Percentiles rank a stretch among this genome's conserved stretches.
Evolutionary conservation across 495 filamentous ascomycete species (phyloP).

Genomic region (Neurospora tetrasperma): DNA sequence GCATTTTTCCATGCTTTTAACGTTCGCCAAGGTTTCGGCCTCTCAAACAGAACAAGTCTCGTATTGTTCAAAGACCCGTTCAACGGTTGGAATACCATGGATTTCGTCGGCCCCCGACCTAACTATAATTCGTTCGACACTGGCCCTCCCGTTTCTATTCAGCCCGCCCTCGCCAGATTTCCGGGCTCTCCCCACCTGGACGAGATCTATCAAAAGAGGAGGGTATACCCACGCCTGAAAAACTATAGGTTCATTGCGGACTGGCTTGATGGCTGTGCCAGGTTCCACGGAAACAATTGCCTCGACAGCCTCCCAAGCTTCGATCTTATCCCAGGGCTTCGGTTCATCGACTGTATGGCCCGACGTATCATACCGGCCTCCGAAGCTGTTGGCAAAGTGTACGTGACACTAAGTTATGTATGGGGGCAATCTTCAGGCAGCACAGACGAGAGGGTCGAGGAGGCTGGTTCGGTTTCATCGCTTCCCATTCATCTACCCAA

Average conservation of each 20-base stretch:
- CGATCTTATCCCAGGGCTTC: neutral
- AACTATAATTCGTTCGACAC: too few relatives aligned
- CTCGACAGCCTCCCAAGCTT: too few relatives aligned
- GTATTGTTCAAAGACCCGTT: too few relatives aligned
- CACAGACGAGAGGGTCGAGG: neutral
- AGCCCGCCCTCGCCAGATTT: too few relatives aligned
- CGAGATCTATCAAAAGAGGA: too few relatives aligned
- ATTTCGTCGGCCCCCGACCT: too few relatives aligned
- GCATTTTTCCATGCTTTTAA: neutral
- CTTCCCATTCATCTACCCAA: neutral
- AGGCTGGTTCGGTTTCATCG: neutral
- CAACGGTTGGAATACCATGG: too few relatives aligned
- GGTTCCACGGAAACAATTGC: too few relatives aligned
- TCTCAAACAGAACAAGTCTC: too few relatives aligned
- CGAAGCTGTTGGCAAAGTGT: neutral
- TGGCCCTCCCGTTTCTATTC: too few relatives aligned
- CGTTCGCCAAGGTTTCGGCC: neutral
- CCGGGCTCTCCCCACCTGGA: too few relatives aligned
- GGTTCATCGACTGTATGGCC: neutral
- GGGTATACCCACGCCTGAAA: too few relatives aligned
- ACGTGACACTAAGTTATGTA: neutral
- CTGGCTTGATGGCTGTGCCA: neutral
- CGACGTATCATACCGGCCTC: neutral
- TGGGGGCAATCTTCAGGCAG: neutral
- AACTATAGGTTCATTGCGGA: neutral